Percentiles rank a stretch among this genome's conserved stretches.
These are phyloP conservation scores for Phragmites australis DNA, from an alignment of 176 grass and related monocot genomes.

Conservation along the genomic window DNA sequence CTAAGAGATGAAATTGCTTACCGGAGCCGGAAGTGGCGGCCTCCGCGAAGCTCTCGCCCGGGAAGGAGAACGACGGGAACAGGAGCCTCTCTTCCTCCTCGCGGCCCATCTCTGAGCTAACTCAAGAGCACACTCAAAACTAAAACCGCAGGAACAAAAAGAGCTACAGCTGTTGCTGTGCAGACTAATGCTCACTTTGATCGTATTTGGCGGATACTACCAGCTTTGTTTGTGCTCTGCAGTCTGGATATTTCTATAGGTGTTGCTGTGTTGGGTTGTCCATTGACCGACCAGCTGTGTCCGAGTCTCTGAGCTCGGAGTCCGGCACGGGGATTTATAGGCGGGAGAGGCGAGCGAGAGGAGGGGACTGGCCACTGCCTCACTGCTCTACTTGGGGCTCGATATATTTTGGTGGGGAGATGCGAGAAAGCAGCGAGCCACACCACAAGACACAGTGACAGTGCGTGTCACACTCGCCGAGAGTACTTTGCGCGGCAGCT, in stretches of 20 bases:
- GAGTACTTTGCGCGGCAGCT: background rate
- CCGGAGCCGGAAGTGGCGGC: slow-evolving; percentile 31
- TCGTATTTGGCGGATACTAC: slow-evolving; percentile 13
- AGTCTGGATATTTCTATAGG: slow-evolving; percentile 33
- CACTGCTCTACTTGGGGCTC: background rate
- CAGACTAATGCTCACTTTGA: slow-evolving; percentile 17
- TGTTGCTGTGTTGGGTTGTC: background rate
- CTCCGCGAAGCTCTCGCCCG: slow-evolving; percentile 31
- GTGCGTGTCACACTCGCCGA: background rate
- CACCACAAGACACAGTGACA: background rate
- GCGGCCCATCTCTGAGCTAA: slow-evolving; percentile 34
- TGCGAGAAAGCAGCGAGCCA: background rate
- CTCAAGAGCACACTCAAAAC: background rate
- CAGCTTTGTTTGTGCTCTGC: background rate
- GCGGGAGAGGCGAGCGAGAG: background rate
- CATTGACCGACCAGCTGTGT: slow-evolving; percentile 19
- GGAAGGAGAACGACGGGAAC: slow-evolving; percentile 52
- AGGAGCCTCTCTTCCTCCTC: slow-evolving; percentile 57
- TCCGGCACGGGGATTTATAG: slow-evolving; percentile 43
- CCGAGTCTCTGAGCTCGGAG: slow-evolving; percentile 37
- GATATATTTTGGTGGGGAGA: slow-evolving; percentile 17
- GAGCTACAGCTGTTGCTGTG: background rate
- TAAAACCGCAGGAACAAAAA: background rate
- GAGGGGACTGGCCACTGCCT: too few relatives aligned
- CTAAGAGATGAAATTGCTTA: background rate